Base-by-base conservation (phyloP, 768 basidiomycete species). In the Termitomyces sp. region DNA sequence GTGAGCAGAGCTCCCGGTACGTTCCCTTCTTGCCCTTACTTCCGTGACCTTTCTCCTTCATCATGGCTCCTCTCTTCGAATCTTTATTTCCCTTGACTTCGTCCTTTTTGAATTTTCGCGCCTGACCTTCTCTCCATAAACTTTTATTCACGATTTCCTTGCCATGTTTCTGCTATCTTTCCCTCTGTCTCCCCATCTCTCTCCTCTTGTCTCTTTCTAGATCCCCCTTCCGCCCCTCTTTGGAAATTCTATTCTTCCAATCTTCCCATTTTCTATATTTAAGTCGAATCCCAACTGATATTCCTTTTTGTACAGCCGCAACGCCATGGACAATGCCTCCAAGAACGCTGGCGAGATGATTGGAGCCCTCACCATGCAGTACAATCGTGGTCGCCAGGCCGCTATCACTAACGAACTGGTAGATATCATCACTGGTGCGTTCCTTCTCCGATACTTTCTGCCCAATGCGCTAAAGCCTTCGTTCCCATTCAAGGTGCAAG, bases 251-350 rank as follows among this genome's bases (percentile, higher is more conserved):
- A 20, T 4, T 18, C 16, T 36, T 39, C 3, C 26, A 2, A 32
- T 2, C 6, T 20, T 10, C 16, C 5, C 8, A 1, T 18, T n/a
- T 10, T 36, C 51, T n/a, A 14, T 9, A 2, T 18, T 9, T 4
- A 27, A 32, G 12, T 20, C 47, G 14, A 32, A 18, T 3, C 56
- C 57, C 14, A 30, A 18, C 53, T 61, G 18, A 54, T 13, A 24
- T 30, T 9, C 67, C 36, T 16, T 50, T 26, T 20, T 16, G 20
- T 30, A 50, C 64, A 87, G 96, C 74, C 89, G 96, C 65, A 98
- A 96, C 65, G 97, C 97, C 68, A 99, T 99, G 97, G 97, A 98
- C 85, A 98, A 94, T 70, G 96, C 96, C 48, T 94, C 95, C 64
- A 99, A 99, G 87, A 98, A 99, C 74, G 97, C 97, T 57, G 78